A percentile compares a stretch with the other conserved stretches of the same genome.
Evolutionary conservation across 1,284 basidiomycete species (phyloP).

Genomic region (Paramarasmius palmivorus): DNA sequence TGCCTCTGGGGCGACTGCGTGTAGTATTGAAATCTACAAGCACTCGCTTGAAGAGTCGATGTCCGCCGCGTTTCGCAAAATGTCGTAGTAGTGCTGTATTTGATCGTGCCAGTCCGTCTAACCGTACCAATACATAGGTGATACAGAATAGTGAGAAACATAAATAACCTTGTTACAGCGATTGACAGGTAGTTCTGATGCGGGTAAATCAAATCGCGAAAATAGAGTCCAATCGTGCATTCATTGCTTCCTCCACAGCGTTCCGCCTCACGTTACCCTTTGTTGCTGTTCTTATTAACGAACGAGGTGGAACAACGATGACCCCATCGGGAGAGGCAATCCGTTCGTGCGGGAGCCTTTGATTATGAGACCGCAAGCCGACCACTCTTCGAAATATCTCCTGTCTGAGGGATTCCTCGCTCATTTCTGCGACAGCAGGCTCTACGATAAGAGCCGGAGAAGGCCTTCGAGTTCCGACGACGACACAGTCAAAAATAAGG

Average conservation of each 20-base stretch:
- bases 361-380: not conserved
- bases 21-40: too few species aligned
- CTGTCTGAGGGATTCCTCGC: not conserved
- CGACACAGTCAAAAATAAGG: slow-evolving; percentile 59
- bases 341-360: not conserved
- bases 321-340: not conserved
- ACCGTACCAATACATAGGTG: too few species aligned
- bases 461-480: slow-evolving; percentile 63
- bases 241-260: not conserved
- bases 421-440: slow-evolving; percentile 27
- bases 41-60: too few species aligned
- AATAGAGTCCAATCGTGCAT: not conserved
- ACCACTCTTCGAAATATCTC: not conserved
- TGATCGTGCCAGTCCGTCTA: too few species aligned
- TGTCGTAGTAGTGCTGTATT: too few species aligned
- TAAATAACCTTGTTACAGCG: too few species aligned
- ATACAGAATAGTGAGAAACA: too few species aligned
- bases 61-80: too few species aligned
- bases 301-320: not conserved
- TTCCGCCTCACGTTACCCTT: not conserved
- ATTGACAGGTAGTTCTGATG: too few species aligned
- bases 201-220: not conserved
- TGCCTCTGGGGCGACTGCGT: too few species aligned
- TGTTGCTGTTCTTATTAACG: slow-evolving; percentile 1
- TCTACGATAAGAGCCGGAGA: slow-evolving; percentile 66